Percentiles rank a stretch among this genome's conserved stretches.
These are phyloP conservation scores for Balamuthia mandrillaris DNA, from an alignment of 208 protist genomes.

Conservation along the genomic window DNA sequence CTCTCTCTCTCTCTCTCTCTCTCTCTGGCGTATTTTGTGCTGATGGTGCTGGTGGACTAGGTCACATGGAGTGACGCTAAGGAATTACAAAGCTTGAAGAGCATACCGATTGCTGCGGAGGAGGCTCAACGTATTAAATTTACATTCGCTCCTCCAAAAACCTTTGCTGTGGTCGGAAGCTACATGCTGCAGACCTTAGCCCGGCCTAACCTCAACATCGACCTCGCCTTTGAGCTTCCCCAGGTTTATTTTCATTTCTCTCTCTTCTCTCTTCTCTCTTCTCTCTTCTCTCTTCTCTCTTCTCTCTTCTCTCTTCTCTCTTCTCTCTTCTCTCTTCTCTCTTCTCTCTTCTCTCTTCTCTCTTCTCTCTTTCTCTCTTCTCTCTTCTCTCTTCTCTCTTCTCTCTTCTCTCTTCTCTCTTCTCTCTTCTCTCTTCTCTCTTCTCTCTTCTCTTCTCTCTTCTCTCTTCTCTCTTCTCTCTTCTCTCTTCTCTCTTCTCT, in stretches of 20 bases:
- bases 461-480: neutral
- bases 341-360: neutral
- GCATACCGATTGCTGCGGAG: neutral
- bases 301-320: too few species aligned
- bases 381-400: neutral
- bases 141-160: conserved; percentile 6
- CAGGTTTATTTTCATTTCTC: neutral
- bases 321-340: neutral
- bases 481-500: neutral
- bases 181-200: conserved; percentile 20
- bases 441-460: neutral
- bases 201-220: conserved; percentile 27
- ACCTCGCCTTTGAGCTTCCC: neutral
- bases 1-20: neutral
- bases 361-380: neutral
- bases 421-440: neutral
- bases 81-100: too few species aligned
- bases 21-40: neutral
- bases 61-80: too few species aligned
- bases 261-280: neutral
- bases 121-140: conserved; percentile 1
- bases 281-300: neutral
- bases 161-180: conserved; percentile 20
- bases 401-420: neutral
- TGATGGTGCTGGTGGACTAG: too few species aligned